Evolutionary conservation across 2,329 filamentous ascomycete species (phyloP).

Genomic region (Akanthomyces muscarius): DNA sequence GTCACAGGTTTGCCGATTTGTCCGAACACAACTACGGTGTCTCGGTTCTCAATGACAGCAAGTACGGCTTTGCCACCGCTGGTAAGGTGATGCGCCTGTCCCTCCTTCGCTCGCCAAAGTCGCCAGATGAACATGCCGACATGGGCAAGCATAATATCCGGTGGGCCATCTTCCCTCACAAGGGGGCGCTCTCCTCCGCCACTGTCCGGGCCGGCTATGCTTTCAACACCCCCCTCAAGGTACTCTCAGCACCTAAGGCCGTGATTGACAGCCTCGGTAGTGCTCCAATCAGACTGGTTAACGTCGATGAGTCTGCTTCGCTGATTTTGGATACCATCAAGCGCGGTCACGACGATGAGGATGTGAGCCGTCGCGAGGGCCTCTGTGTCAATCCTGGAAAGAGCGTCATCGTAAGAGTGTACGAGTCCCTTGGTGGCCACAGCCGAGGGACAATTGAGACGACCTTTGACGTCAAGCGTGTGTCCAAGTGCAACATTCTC

Average conservation of each 20-base stretch:
- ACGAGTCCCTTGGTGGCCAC: constrained; percentile 82
- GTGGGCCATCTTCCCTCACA: constrained; percentile 86
- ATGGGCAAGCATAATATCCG: constrained; percentile 87
- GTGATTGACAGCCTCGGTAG: constrained; percentile 26
- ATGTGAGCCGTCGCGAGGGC: constrained; percentile 58
- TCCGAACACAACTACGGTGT: constrained; percentile 87
- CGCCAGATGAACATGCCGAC: constrained; percentile 87
- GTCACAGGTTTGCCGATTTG: constrained; percentile 89
- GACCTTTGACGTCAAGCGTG: constrained; percentile 66
- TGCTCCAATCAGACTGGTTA: constrained; percentile 62
- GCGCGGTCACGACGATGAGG: constrained; percentile 83
- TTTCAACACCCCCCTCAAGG: constrained; percentile 76
- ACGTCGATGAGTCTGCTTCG: constrained; percentile 49
- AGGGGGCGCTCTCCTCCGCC: constrained; percentile 63
- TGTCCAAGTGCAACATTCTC: constrained; percentile 78
- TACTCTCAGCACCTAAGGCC: constrained; percentile 29
- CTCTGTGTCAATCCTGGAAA: constrained; percentile 64
- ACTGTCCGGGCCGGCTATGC: constrained; percentile 83
- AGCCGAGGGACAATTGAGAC: constrained; percentile 67
- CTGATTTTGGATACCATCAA: constrained; percentile 87
- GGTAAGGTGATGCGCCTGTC: constrained; percentile 88
- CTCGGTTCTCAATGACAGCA: constrained; percentile 89
- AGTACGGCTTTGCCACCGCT: constrained; percentile 89
- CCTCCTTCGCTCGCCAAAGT: constrained; percentile 82
- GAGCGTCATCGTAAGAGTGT: constrained; percentile 80